Base-by-base conservation (phyloP, 495 filamentous ascomycete genomes). In the Aspergillus leporis region DNA sequence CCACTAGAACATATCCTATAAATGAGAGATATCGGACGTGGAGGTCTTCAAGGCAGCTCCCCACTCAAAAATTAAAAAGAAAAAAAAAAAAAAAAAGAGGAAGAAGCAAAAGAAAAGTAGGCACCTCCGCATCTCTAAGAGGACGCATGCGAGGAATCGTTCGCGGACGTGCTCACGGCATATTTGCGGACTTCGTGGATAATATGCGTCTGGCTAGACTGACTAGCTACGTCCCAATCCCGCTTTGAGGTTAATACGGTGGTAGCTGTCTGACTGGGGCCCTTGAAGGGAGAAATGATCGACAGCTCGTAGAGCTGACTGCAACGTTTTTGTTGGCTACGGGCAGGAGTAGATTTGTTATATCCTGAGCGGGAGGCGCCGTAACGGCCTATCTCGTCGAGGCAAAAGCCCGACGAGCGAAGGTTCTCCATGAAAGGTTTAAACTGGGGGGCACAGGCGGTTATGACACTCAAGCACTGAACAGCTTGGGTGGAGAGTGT, bases 391-490 rank as follows among this genome's bases (percentile, higher is more conserved):
- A 70, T 52, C 30, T 72, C 75, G 31, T 76, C 70, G 13, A 72
- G 62, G 1, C 71, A 66, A 53, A 79, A 69, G 36, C 78, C 70
- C 0, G 74, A 71, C 23, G 78, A 75, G 47, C 74, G 71, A 14
- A 80, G 60, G 46, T 67, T 74, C n/a, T 77, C 71, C 9, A 81
- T 62, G 61, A 81, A 78, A 0, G 78, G 78, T 25, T 76, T 77
- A 22, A 81, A 72, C 46, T 80, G 79, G 0, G 78, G 76, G 0
- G 73, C 66, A 54, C 77, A 81, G 1, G 76, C 69, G 13, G 77
- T 78, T 14, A 76, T 60, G 6, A 79, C 70, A 43, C 75, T 74
- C 4, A 78, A 57, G 7, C 65, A 64, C 21, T 75, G 70, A n/a
- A 69, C 64, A 22, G 74, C 66, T 31, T 74, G 74, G 16, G 69